Conservation (phyloP, 106 monocot species). For the Dioscorea alata region DNA sequence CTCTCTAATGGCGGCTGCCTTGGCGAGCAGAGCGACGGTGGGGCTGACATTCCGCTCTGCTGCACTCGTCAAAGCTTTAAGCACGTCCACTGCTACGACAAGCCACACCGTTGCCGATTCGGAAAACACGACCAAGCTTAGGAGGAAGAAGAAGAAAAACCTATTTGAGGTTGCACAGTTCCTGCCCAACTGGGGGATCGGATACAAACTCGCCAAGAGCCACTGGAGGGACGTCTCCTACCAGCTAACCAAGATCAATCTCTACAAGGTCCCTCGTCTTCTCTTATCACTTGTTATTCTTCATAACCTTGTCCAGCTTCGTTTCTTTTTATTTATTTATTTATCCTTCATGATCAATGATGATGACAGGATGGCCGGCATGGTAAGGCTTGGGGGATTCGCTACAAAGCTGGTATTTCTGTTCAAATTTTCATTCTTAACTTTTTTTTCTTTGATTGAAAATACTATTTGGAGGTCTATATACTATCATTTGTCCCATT, state of each 20-base stretch:
- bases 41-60: neutral
- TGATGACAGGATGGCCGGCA: constrained; percentile 69
- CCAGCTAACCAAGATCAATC: constrained; percentile 93
- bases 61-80: neutral
- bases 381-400: constrained; percentile 92
- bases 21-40: neutral
- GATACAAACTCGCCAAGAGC: constrained; percentile 80
- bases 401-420: constrained; percentile 71
- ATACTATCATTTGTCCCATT: too few relatives aligned
- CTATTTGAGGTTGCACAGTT: constrained; percentile 93
- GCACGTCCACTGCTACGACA: neutral
- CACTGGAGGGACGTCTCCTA: constrained; percentile 87
- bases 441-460: too few relatives aligned
- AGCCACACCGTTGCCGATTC: too few relatives aligned
- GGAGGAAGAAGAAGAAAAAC: constrained; percentile 95
- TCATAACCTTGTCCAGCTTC: too few relatives aligned
- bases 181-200: constrained; percentile 89
- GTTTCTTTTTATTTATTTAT: too few relatives aligned
- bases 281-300: neutral
- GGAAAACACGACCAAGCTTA: constrained; percentile 28
- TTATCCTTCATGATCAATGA: neutral
- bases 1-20: neutral
- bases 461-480: too few relatives aligned
- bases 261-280: constrained; percentile 61
- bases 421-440: too few relatives aligned